Evolutionary conservation across 1,284 basidiomycete genomes (phyloP).

Genomic region (Ceratobasidium papillatum): DNA sequence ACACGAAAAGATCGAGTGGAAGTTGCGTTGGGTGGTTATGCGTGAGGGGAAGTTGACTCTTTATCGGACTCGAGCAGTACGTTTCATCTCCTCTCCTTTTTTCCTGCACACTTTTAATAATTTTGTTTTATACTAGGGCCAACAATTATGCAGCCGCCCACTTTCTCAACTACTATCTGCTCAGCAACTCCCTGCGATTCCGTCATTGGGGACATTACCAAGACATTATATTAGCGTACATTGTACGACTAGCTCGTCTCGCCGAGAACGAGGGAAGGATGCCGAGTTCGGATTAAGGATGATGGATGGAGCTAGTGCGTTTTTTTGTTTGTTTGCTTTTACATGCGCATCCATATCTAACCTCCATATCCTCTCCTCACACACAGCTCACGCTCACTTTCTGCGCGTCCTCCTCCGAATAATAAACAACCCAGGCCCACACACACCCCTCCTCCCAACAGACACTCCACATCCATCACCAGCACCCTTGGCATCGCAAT

Average conservation of each 20-base stretch:
- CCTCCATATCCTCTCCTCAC: neutral
- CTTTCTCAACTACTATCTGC: neutral
- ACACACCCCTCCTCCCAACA: neutral
- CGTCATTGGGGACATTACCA: neutral
- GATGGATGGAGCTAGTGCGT: constrained; percentile 28
- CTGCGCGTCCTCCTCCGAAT: constrained; percentile 23
- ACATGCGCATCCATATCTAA: neutral
- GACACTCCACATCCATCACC: neutral
- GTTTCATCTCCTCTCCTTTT: neutral
- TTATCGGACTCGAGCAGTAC: neutral
- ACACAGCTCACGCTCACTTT: constrained; percentile 19
- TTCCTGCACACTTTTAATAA: neutral
- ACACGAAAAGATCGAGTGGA: constrained; percentile 36
- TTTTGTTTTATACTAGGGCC: neutral
- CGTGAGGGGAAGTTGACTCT: constrained; percentile 19
- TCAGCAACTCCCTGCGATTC: constrained; percentile 26
- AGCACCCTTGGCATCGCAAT: constrained; percentile 16
- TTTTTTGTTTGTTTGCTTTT: neutral
- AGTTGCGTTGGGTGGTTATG: constrained; percentile 18
- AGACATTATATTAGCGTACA: constrained; percentile 22
- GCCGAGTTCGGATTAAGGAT: constrained; percentile 16
- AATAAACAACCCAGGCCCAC: constrained; percentile 22
- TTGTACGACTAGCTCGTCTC: neutral
- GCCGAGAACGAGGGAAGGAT: constrained; percentile 11
- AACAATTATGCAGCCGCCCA: neutral